Evolutionary conservation across 441 rosid genomes (phyloP).

Genomic region (Euphorbia neoarborescens): DNA sequence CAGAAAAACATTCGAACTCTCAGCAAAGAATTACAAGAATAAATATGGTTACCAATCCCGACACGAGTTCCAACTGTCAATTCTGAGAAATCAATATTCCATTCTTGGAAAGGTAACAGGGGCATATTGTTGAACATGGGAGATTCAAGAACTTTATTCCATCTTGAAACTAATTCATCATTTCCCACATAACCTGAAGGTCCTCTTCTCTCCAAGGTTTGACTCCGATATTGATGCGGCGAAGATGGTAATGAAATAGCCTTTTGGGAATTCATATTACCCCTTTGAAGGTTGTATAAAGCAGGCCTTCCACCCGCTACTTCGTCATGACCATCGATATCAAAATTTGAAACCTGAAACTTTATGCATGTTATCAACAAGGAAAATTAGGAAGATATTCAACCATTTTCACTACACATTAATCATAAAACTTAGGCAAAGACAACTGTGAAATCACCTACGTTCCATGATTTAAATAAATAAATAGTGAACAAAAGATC

Average conservation of each 20-base stretch:
- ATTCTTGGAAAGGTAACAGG: constrained; percentile 70
- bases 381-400: constrained; percentile 1
- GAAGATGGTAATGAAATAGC: constrained; percentile 95
- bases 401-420: not conserved
- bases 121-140: constrained; percentile 70
- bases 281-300: constrained; percentile 41
- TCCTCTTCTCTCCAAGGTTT: constrained; percentile 48
- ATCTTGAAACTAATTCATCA: constrained; percentile 49
- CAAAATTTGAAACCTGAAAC: constrained; percentile 51
- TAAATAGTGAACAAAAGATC: not conserved
- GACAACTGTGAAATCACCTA: constrained; percentile 2
- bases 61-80: constrained; percentile 91
- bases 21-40: not conserved
- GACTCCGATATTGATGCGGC: constrained; percentile 73
- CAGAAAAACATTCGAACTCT: not conserved
- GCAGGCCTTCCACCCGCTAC: constrained; percentile 63
- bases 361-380: constrained; percentile 15
- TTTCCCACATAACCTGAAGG: constrained; percentile 35
- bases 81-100: constrained; percentile 95
- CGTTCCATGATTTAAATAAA: not conserved
- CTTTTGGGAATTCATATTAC: constrained; percentile 63
- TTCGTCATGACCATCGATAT: constrained; percentile 47
- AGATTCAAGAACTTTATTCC: constrained; percentile 94
- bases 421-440: not conserved
- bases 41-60: constrained; percentile 69